Conservation (phyloP, 306 rosid species). For the Glycine soja region DNA sequence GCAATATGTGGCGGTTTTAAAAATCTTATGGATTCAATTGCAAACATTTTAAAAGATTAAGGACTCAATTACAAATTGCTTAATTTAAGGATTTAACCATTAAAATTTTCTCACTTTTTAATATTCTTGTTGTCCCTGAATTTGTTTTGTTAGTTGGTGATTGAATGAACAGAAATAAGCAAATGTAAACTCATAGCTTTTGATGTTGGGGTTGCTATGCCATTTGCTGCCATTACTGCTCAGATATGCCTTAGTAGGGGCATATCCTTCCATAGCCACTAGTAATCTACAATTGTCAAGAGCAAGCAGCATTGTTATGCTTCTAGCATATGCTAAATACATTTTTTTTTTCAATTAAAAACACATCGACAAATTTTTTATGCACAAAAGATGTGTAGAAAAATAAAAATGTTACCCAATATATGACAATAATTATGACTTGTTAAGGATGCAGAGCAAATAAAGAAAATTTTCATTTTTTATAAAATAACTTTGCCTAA, state of each 20-base stretch:
- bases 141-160: not conserved
- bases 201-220: conserved; percentile 80
- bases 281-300: conserved; percentile 77
- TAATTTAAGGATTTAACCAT: too few species aligned
- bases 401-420: not conserved
- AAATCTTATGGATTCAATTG: too few species aligned
- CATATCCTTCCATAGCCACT: conserved; percentile 37
- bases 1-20: too few species aligned
- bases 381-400: conserved; percentile 51
- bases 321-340: conserved; percentile 73
- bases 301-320: conserved; percentile 88
- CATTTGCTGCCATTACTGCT: conserved; percentile 84
- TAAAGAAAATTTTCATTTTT: too few species aligned
- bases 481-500: too few species aligned
- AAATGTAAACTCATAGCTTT: conserved; percentile 76
- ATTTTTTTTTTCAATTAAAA: conserved; percentile 83
- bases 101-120: not conserved
- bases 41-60: too few species aligned
- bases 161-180: conserved; percentile 76
- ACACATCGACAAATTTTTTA: conserved; percentile 84
- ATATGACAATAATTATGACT: not conserved
- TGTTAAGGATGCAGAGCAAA: not conserved
- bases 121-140: not conserved
- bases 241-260: conserved; percentile 51
- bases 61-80: too few species aligned